Evolutionary conservation across 352 stramenopile species (phyloP).

Genomic region (Phytophthora pinifolia): DNA sequence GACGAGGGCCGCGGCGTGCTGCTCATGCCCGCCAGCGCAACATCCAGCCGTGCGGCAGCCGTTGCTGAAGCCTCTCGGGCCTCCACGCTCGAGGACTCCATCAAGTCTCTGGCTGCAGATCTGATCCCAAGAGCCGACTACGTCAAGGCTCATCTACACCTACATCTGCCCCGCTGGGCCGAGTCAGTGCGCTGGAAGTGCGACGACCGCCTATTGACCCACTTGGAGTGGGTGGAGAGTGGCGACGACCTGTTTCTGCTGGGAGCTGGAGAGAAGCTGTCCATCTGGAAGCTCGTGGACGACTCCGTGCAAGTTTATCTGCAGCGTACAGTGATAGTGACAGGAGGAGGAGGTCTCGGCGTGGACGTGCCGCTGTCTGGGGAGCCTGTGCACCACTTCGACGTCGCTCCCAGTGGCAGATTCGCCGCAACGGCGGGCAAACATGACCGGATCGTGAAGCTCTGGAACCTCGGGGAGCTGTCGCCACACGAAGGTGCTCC

Average conservation of each 20-base stretch:
- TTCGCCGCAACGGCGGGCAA: conserved; percentile 60
- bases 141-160: conserved; percentile 66
- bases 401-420: conserved; percentile 54
- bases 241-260: conserved; percentile 73
- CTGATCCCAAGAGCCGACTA: conserved; percentile 37
- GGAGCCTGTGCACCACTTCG: conserved; percentile 50
- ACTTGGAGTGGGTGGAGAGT: conserved; percentile 74
- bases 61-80: conserved; percentile 15
- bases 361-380: conserved; percentile 15
- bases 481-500: conserved; percentile 52
- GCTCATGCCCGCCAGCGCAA: conserved; percentile 49
- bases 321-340: conserved; percentile 63
- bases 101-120: conserved; percentile 5
- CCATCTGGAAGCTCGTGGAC: conserved; percentile 82
- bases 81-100: conserved; percentile 1
- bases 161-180: conserved; percentile 64
- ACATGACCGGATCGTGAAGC: conserved; percentile 73
- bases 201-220: conserved; percentile 59
- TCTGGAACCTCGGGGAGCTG: conserved; percentile 62
- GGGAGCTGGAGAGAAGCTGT: conserved; percentile 67
- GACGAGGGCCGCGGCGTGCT: conserved; percentile 65
- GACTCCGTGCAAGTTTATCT: conserved; percentile 79
- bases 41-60: conserved; percentile 23
- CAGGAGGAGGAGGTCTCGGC: conserved; percentile 8
- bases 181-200: conserved; percentile 74